These are phyloP conservation scores for Phytophthora gonapodyides DNA, from an alignment of 352 stramenopile genomes.

Conservation along the genomic window DNA sequence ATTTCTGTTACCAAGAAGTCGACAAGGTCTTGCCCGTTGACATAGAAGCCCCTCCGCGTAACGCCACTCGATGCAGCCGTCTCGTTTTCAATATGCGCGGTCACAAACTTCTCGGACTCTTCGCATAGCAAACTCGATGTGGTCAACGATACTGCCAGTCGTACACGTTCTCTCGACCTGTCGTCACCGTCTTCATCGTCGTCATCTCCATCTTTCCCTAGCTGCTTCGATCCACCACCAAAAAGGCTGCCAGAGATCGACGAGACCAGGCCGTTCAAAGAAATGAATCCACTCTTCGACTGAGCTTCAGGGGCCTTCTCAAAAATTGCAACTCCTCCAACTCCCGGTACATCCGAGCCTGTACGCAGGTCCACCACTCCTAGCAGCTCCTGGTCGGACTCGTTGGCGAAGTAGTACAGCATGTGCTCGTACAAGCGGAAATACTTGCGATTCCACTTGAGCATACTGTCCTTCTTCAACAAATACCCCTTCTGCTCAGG, in stretches of 20 bases:
- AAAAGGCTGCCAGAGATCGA: conserved; percentile 84
- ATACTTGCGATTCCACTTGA: conserved; percentile 91
- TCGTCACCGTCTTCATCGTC: conserved; percentile 65
- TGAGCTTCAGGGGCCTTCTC: conserved; percentile 68
- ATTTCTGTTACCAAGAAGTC: conserved; percentile 74
- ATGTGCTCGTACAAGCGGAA: conserved; percentile 89
- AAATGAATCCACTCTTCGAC: conserved; percentile 70
- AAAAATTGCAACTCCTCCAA: conserved; percentile 83
- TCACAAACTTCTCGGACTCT: conserved; percentile 66
- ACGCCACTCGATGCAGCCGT: conserved; percentile 38
- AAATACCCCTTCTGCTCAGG: conserved; percentile 82
- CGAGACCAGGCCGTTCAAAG: conserved; percentile 79
- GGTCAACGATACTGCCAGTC: conserved; percentile 72
- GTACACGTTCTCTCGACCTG: conserved; percentile 57
- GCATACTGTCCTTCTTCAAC: conserved; percentile 87
- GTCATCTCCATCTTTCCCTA: conserved; percentile 48
- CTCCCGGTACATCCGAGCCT: conserved; percentile 68
- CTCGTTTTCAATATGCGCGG: conserved; percentile 41
- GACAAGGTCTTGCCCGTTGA: conserved; percentile 75
- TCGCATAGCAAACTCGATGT: conserved; percentile 67
- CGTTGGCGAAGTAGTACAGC: conserved; percentile 89
- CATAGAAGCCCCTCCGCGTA: conserved; percentile 70
- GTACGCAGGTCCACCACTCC: conserved; percentile 82
- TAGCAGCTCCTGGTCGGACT: conserved; percentile 82
- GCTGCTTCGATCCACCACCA: conserved; percentile 55